A percentile compares a stretch with the other conserved stretches of the same genome.
Conservation (phyloP, 2,329 filamentous ascomycete genomes). For the Cytospora mali region DNA sequence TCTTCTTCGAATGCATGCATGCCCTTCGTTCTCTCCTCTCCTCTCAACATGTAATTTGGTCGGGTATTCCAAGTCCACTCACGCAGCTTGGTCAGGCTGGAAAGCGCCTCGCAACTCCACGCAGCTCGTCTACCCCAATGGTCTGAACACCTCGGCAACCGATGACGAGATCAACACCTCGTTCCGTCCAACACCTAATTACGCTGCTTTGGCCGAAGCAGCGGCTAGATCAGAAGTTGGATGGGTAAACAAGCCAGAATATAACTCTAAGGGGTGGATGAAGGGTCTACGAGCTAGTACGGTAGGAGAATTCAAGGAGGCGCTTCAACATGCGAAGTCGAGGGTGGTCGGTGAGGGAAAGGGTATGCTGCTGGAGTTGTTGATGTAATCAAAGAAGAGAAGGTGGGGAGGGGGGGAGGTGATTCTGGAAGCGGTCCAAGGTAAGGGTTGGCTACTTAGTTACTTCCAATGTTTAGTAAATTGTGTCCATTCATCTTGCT, state of each 20-base stretch:
- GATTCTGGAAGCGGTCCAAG: no score
- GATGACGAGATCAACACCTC: slow-evolving; percentile 66
- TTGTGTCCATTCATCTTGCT: no score
- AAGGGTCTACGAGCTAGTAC: slow-evolving; percentile 6
- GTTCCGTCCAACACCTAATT: slow-evolving; percentile 60
- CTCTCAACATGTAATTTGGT: no score
- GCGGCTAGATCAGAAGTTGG: slow-evolving; percentile 2
- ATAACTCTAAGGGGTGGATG: neutral
- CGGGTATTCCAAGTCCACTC: neutral
- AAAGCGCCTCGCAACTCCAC: slow-evolving; percentile 57
- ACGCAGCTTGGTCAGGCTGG: slow-evolving; percentile 8
- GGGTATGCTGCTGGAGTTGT: slow-evolving; percentile 4
- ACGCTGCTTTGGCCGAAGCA: slow-evolving; percentile 49
- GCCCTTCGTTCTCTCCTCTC: no score
- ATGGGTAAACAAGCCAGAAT: slow-evolving; percentile 38
- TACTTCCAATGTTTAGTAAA: no score
- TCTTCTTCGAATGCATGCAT: neutral
- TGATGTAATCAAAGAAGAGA: no score
- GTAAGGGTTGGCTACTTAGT: no score
- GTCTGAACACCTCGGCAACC: slow-evolving; percentile 53
- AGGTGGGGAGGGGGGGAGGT: no score
- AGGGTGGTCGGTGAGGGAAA: neutral
- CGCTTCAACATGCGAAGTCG: neutral
- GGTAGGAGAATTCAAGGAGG: slow-evolving; percentile 6
- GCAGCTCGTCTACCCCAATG: slow-evolving; percentile 60